Evolutionary conservation across 345 rosid species (phyloP), one percentile per base, ranked within the genome.

Genomic region (Litchi chinensis): DNA sequence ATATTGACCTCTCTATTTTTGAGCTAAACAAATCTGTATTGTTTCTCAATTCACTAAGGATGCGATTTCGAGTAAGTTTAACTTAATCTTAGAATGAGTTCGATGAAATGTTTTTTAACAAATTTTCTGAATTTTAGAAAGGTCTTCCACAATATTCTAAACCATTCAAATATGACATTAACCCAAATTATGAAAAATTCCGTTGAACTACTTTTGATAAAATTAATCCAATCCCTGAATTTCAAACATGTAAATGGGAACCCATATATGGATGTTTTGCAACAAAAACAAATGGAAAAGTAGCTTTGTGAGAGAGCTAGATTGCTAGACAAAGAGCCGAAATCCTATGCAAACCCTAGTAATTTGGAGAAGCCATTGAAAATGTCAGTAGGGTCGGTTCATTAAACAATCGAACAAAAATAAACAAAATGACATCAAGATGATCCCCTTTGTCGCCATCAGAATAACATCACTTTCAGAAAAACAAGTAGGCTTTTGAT

Each of bases 281-380:
- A 57, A 8, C 63, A 57, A 57, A n/a, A n/a, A 57, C 22, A 21
- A 21, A 57, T 18, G 63, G 63, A 19, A 57, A 57, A 57, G 63
- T 57, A 19, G 63, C 10, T 7, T 46, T 57, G 24, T 57, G n/a
- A 5, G n/a, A 57, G 5, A 74, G 64, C 7, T 15, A 19, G 24
- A 75, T 65, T 65, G 39, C 15, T 10, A 76, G 65, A 68, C 60
- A 69, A 57, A 19, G 18, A 70, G 74, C 74, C 74, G 43, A 59
- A 76, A 71, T 63, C 78, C 56, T 44, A 68, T 2, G 77, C 69
- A 71, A 63, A 37, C 59, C 83, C 81, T 62, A 43, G 11, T 24
- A 62, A 8, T 26, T 76, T 79, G 79, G 86, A 79, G 65, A 68
- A 12, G 24, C 44, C 18, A 77, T 50, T 68, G n/a, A 18, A 43